Base-by-base conservation (phyloP, 192 early-diverging fungal genomes). In the Powellomyces hirtus region DNA sequence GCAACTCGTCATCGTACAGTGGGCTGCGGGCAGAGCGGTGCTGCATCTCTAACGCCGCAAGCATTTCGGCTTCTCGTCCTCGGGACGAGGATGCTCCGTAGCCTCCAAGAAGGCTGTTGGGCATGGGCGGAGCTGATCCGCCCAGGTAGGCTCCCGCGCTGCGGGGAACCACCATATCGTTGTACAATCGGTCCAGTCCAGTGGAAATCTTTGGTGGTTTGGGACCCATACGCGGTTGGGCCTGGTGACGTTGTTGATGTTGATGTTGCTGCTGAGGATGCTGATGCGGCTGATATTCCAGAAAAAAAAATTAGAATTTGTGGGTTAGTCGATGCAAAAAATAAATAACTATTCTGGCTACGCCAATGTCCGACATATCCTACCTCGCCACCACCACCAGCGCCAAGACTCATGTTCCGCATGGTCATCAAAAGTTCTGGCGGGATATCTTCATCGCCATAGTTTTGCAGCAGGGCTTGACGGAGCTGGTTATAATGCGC, bases 341-440 rank as follows among this genome's bases (percentile, higher is more conserved):
- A n/a, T n/a, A n/a, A n/a, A n/a, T n/a, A n/a, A n/a, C n/a, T n/a
- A n/a, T n/a, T n/a, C n/a, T n/a, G n/a, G n/a, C n/a, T n/a, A n/a
- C n/a, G n/a, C n/a, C n/a, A n/a, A n/a, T n/a, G n/a, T n/a, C n/a
- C n/a, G n/a, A n/a, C n/a, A n/a, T n/a, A n/a, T n/a, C n/a, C n/a
- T n/a, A n/a, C n/a, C n/a, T n/a, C n/a, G n/a, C 46, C 46, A 49
- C 3, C 26, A 5, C 5, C n/a, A 18, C 46, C 46, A 63, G 36
- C 82, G 1, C 64, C 70, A 30, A 88, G 62, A 40, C 65, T 68
- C 76, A 86, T 69, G 50, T 83, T 83, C 30, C 81, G 72, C 66
- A 85, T 76, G 29, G 77, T 71, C 75, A 83, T 79, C 18, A 80
- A 57, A 11, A 88, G 24, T 20, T 87, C 85, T 26, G 71, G 59